Evolutionary conservation across 2,329 filamentous ascomycete species (phyloP), one percentile per base, ranked within the genome.

Genomic region (Bisporella sp.): DNA sequence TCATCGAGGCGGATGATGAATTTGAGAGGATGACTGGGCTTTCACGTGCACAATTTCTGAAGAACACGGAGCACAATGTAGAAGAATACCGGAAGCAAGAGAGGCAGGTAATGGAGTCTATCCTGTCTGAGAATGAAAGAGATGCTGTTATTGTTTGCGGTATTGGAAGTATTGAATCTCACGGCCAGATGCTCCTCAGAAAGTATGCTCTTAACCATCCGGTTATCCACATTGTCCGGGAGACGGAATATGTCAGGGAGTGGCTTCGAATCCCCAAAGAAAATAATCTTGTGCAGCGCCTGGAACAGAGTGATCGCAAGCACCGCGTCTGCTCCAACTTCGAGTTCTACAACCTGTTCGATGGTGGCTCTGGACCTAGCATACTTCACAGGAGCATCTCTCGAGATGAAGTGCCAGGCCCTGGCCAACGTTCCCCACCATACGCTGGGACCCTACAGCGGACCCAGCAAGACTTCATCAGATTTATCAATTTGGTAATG

Each of bases 331-430:
- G 82, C 62, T 84, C 83, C 8, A 88, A 86, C 55, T 78, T 84
- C 53, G 85, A 89, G 60, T 89, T 87, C 64, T 89, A 82, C 70
- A 89, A 89, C 58, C 71, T 87, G 12, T 83, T 83, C 2, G 84
- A 88, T 61, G 45, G 45, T n/a, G 45, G 45, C 6, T n/a, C 28
- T 5, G 30, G 8, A 35, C 29, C 45, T 33, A 28, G 35, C 6
- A 33, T 13, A 30, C 28, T 37, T 13, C 12, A 39, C 5, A 33
- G 45, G 31, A 8, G 31, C n/a, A 33, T 29, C 9, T 47, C 45
- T 71, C 60, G 71, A 71, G 48, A 56, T 72, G 31, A 69, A 39
- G 35, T 39, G 35, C 3, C 35, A 69, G 55, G 68, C 73, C 42
- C 28, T 30, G 46, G 75, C 69, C 37, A 78, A 78, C 53, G 73